Evolutionary conservation across 352 stramenopile species (phyloP).

Genomic region (Lagenidium giganteum): DNA sequence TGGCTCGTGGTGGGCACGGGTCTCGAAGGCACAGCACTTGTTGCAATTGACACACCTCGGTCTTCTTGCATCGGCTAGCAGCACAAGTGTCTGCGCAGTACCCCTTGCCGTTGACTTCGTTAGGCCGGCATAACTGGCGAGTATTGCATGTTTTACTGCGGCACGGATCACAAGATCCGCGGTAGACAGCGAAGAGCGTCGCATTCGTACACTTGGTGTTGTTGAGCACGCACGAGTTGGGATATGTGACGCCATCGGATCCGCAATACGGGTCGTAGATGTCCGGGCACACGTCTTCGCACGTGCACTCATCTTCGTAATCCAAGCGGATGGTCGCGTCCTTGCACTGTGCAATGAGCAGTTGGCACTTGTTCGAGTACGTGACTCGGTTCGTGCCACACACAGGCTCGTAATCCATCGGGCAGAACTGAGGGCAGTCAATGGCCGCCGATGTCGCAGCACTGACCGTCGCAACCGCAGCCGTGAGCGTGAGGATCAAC

Average conservation of each 20-base stretch:
- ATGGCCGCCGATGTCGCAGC: background rate
- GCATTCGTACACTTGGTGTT: slow-evolving; percentile 9
- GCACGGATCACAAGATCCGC: too few relatives aligned
- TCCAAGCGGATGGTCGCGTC: slow-evolving; percentile 16
- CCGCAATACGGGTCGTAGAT: slow-evolving; percentile 15
- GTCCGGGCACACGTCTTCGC: slow-evolving; percentile 10
- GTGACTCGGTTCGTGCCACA: slow-evolving; percentile 39
- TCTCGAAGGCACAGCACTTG: too few relatives aligned
- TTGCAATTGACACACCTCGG: too few relatives aligned
- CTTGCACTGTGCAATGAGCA: slow-evolving; percentile 20
- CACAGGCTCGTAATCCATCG: slow-evolving; percentile 16
- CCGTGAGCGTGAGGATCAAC: too few relatives aligned
- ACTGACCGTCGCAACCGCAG: too few relatives aligned
- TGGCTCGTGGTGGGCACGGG: too few relatives aligned
- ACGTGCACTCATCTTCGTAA: slow-evolving; percentile 19
- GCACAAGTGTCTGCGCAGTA: too few relatives aligned
- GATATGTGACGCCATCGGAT: slow-evolving; percentile 29
- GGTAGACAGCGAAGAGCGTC: too few relatives aligned
- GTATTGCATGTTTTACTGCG: too few relatives aligned
- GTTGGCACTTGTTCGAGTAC: slow-evolving; percentile 39
- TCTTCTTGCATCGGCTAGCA: too few relatives aligned
- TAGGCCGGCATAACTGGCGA: too few relatives aligned
- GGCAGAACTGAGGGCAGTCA: slow-evolving; percentile 2
- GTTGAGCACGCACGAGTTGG: slow-evolving; percentile 24
- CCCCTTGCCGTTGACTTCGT: too few relatives aligned